Base-by-base conservation (phyloP, 2,329 filamentous ascomycete genomes). In the Epichloe scottii region DNA sequence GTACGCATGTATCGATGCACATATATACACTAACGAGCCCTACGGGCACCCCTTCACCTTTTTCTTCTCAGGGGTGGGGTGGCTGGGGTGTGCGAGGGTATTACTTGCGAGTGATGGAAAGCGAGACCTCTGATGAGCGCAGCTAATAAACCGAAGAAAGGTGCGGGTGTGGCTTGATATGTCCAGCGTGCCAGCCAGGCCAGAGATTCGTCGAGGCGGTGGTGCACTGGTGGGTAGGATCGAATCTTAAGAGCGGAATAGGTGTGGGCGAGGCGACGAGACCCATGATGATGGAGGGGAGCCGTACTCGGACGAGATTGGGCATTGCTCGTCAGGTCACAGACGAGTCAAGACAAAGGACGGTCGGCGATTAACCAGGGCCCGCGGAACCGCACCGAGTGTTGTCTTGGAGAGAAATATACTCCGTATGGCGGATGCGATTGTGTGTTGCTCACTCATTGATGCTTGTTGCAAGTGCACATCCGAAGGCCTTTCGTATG, bases 141-240 rank as follows among this genome's bases (percentile, higher is more conserved):
- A 40, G 26, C 42, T 17, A 44, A 37, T 17, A 44, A 37, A 38
- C 47, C 30, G 47, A 47, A 39, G 41, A 48, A 51, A 19, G 41
- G 43, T 46, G 47, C 50, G 42, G 40, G 42, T 51, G 38, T 44
- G 39, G 14, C 48, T 52, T 40, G 41, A 43, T 40, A 38, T 44
- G 43, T 52, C 41, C 41, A 42, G n/a, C n/a, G n/a, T n/a, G n/a
- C n/a, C n/a, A n/a, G 33, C 37, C 42, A 34, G 44, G 42, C 38
- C 50, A 47, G 30, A 49, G 39, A 49, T 49, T 52, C 47, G 46
- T 43, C 34, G 39, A 51, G n/a, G 21, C 38, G 11, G 23, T 37
- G 52, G 52, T 56, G 53, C 10, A 30, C 30, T 38, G 35, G 35
- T 30, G 35, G 50, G 55, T 52, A 41, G 54, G 49, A 54, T 57